Evolutionary conservation across 768 basidiomycete genomes (phyloP).

Genomic region (Podaxis sp.): DNA sequence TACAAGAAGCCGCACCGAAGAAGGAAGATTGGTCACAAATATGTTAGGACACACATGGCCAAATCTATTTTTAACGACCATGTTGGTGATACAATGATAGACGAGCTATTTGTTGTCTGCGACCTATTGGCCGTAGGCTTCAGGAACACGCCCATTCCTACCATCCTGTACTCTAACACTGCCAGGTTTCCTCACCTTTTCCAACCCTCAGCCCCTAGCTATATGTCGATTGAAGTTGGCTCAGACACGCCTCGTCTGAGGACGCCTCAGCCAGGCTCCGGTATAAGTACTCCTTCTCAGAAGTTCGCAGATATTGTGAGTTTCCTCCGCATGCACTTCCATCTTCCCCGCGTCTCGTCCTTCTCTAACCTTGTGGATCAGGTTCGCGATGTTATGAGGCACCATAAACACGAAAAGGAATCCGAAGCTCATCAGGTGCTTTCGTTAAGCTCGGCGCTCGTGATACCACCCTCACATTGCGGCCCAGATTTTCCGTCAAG

Average conservation of each 20-base stretch:
- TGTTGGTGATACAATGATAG: not conserved
- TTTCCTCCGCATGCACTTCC: conserved; percentile 37
- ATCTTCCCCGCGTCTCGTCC: conserved; percentile 38
- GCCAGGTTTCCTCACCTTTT: conserved; percentile 4
- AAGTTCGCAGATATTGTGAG: conserved; percentile 26
- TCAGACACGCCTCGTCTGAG: conserved; percentile 16
- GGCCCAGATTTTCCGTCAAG: conserved; percentile 68
- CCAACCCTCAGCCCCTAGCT: conserved; percentile 6
- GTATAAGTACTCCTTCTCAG: conserved; percentile 23
- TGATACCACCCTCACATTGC: conserved; percentile 2
- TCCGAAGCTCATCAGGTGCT: conserved; percentile 83
- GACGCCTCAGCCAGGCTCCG: conserved; percentile 16
- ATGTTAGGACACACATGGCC: not conserved
- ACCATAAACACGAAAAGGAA: conserved; percentile 71
- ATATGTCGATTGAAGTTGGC: conserved; percentile 17
- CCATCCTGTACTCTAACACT: not conserved
- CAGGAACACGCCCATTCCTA: not conserved
- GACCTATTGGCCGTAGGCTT: not conserved
- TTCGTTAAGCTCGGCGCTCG: conserved; percentile 8
- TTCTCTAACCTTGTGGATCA: conserved; percentile 48
- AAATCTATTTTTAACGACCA: not conserved
- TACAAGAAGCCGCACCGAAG: not conserved
- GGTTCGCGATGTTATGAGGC: conserved; percentile 65
- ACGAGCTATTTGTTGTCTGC: not conserved
- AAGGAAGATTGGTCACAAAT: conserved; percentile 6